Evolutionary conservation across 805 yeast species (phyloP).

Genomic region (Saccharomycopsis fibuligera): DNA sequence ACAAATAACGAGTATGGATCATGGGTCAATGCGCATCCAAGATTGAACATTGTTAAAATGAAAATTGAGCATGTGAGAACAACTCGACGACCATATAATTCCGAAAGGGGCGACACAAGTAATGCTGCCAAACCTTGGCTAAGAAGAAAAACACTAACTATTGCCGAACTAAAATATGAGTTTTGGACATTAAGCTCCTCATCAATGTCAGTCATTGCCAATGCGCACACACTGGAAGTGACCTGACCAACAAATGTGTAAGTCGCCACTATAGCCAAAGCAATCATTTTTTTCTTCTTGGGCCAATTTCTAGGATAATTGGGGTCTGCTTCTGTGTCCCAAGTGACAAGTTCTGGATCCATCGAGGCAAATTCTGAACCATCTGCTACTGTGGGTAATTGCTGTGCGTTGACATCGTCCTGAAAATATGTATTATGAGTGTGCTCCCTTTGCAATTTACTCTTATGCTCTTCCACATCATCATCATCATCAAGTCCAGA

Average conservation of each 20-base stretch:
- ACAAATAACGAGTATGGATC: conserved; percentile 50
- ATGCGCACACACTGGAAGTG: conserved; percentile 57
- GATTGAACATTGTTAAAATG: conserved; percentile 41
- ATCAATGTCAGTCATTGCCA: conserved; percentile 47
- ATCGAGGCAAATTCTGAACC: conserved; percentile 48
- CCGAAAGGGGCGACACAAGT: conserved; percentile 61
- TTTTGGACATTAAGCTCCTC: conserved; percentile 37
- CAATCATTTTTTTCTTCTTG: conserved; percentile 32
- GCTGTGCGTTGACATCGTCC: conserved; percentile 7
- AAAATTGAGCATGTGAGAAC: conserved; percentile 49
- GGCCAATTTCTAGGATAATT: conserved; percentile 63
- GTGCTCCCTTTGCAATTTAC: neutral
- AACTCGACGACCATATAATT: conserved; percentile 53
- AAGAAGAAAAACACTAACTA: conserved; percentile 59
- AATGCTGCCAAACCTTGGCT: conserved; percentile 68
- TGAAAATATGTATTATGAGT: neutral
- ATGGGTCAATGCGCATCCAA: conserved; percentile 57
- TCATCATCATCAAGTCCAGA: neutral
- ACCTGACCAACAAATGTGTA: conserved; percentile 57
- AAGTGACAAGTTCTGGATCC: conserved; percentile 63
- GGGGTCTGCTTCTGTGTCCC: conserved; percentile 60
- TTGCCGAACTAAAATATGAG: conserved; percentile 40
- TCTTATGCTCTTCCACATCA: neutral
- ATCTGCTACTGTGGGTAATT: conserved; percentile 31
- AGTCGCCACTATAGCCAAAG: conserved; percentile 41